Evolutionary conservation across 768 basidiomycete genomes (phyloP).

Genomic region (Psilocybe azurescens): DNA sequence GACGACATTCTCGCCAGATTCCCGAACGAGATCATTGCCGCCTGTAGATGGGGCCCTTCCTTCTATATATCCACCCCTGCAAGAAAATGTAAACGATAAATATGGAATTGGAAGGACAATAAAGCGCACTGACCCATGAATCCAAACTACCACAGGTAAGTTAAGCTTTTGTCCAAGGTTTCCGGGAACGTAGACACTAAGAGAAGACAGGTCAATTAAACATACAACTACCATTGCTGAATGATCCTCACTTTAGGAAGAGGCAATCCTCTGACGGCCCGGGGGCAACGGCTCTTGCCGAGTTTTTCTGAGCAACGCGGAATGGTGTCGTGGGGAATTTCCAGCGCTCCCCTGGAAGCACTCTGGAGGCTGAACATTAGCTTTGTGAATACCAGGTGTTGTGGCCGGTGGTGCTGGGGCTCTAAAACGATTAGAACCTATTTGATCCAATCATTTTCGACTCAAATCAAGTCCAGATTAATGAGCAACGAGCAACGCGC

Average conservation of each 20-base stretch:
- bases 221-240: not conserved
- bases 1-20: slow-evolving; percentile 38
- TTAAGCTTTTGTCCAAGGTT: slow-evolving; percentile 25
- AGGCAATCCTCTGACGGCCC: slow-evolving; percentile 44
- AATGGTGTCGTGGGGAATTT: slow-evolving; percentile 36
- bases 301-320: slow-evolving; percentile 8
- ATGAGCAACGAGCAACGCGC: slow-evolving; percentile 2
- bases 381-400: slow-evolving; percentile 33
- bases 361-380: slow-evolving; percentile 32
- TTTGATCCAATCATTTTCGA: not conserved
- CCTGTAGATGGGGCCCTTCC: slow-evolving; percentile 28
- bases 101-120: not conserved
- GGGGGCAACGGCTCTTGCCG: not conserved
- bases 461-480: not conserved
- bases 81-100: not conserved
- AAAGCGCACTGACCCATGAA: slow-evolving; percentile 40
- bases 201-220: not conserved
- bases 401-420: slow-evolving; percentile 36
- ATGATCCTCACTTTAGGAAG: slow-evolving; percentile 38
- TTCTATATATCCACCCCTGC: slow-evolving; percentile 34
- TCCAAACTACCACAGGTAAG: slow-evolving; percentile 48
- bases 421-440: slow-evolving; percentile 40
- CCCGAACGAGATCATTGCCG: slow-evolving; percentile 42
- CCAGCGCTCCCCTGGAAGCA: slow-evolving; percentile 40
- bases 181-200: slow-evolving; percentile 43